These are phyloP conservation scores for Cucurbita ficifolia DNA, from an alignment of 306 rosid species.

Conservation along the genomic window DNA sequence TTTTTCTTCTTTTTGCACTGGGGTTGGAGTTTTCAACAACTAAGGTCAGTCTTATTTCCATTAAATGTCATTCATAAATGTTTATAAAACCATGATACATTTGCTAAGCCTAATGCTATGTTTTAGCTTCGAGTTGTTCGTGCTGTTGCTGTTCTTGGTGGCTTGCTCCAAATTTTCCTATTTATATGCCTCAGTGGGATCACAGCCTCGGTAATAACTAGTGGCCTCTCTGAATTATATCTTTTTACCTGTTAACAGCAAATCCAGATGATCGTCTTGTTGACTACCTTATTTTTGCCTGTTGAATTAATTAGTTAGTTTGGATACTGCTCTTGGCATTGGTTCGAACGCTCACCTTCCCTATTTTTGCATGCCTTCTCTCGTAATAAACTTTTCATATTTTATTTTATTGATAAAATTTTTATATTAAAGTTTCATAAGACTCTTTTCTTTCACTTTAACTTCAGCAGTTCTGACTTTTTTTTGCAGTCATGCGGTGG, in stretches of 20 bases:
- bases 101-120: conserved; percentile 3
- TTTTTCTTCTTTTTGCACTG: conserved; percentile 92
- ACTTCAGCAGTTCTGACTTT: conserved; percentile 15
- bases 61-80: conserved; percentile 8
- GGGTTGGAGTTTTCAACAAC: conserved; percentile 86
- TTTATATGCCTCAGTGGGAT: conserved; percentile 95
- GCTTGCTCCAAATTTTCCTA: conserved; percentile 79
- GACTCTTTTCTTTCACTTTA: conserved; percentile 7
- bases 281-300: not conserved
- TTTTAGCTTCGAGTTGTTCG: conserved; percentile 95
- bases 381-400: not conserved
- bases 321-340: not conserved
- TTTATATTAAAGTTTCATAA: not conserved
- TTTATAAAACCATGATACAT: not conserved
- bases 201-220: conserved; percentile 63
- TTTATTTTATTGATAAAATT: not conserved
- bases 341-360: not conserved
- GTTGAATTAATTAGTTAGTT: not conserved
- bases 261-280: not conserved
- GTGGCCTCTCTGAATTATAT: not conserved
- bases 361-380: not conserved
- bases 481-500: conserved; percentile 96
- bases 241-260: not conserved
- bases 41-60: conserved; percentile 41
- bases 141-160: conserved; percentile 96